These are phyloP conservation scores for Pholiota microspora DNA, from an alignment of 768 basidiomycete genomes.

Conservation along the genomic window DNA sequence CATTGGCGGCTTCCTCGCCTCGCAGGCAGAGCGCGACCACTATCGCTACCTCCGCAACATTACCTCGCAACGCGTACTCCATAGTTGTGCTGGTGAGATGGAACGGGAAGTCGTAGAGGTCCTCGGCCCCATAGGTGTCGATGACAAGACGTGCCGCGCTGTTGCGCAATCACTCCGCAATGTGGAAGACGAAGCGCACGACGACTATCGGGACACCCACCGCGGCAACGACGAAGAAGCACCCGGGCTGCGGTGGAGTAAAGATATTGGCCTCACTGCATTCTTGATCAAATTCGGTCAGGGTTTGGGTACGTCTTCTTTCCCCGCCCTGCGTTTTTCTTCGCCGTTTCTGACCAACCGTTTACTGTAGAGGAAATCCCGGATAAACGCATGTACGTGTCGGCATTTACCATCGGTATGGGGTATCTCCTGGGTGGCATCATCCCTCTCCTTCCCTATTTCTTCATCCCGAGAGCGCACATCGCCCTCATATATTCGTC, in stretches of 20 bases:
- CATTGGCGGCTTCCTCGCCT: constrained; percentile 95
- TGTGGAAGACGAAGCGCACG: constrained; percentile 48
- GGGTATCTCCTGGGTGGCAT: constrained; percentile 93
- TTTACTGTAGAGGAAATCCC: constrained; percentile 78
- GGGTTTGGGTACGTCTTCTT: constrained; percentile 63
- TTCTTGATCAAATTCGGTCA: constrained; percentile 97
- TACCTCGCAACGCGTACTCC: constrained; percentile 78
- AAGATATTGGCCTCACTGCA: constrained; percentile 83
- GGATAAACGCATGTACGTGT: constrained; percentile 77
- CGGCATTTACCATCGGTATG: constrained; percentile 93
- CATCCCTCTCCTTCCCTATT: constrained; percentile 91
- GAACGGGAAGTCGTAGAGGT: constrained; percentile 91
- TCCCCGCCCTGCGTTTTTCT: not conserved
- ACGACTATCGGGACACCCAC: constrained; percentile 14
- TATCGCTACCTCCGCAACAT: constrained; percentile 77
- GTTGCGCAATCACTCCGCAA: constrained; percentile 77
- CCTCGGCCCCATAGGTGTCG: constrained; percentile 87
- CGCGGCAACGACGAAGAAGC: constrained; percentile 50
- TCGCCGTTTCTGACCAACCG: not conserved
- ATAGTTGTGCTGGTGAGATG: constrained; percentile 93
- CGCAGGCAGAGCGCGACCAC: constrained; percentile 95
- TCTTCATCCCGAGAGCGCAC: constrained; percentile 76
- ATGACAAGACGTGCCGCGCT: constrained; percentile 72
- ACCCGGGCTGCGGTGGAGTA: constrained; percentile 60
- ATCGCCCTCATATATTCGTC: constrained; percentile 71